Evolutionary conservation across 2,329 filamentous ascomycete species (phyloP), one percentile per base, ranked within the genome.

Genomic region (Colletotrichum camelliae): DNA sequence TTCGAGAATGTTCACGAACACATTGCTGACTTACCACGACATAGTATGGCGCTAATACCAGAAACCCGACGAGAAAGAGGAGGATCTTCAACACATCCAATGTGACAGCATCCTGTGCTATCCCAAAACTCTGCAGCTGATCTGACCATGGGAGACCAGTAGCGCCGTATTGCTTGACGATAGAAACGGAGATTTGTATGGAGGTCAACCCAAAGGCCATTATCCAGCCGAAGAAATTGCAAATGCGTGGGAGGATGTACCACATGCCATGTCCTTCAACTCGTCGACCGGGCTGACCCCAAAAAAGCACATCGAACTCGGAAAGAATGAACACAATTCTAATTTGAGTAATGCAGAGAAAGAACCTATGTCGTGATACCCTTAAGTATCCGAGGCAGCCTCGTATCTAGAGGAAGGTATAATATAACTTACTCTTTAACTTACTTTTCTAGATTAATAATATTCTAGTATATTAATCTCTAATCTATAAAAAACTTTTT

Each of bases 1-100:
- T 4, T 48, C 13, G 43, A 48, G 5, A 10, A 7, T 48, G n/a
- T 0, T 21, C 12, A 12, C 43, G 7, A 48, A 48, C 1, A 1
- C 3, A 13, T 48, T n/a, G 10, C 6, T 24, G 27, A 52, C 62
- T 8, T 66, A 66, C 62, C 10, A 66, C 15, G 5, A 31, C 16
- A n/a, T 33, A 66, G 10, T 52, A 66, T n/a, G 62, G 37, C 2
- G 24, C 62, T 31, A 66, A 52, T 2, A 52, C 21, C 6, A 66
- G 16, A 37, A 21, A 66, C 7, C 62, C 62, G 9, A 66, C 18
- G 27, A 66, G 48, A 9, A 66, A 66, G 16, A 66, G 27, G 24
- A 66, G 16, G 18, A 66, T 66, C 12, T 66, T 66, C 21, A 66
- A 18, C 18, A 15, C 1, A 0, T 31, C 18, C 16, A 48, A n/a